Percentiles rank a stretch among this genome's conserved stretches.
Evolutionary conservation across 2,329 filamentous ascomycete species (phyloP).

Genomic region (Talaromyces marneffei): DNA sequence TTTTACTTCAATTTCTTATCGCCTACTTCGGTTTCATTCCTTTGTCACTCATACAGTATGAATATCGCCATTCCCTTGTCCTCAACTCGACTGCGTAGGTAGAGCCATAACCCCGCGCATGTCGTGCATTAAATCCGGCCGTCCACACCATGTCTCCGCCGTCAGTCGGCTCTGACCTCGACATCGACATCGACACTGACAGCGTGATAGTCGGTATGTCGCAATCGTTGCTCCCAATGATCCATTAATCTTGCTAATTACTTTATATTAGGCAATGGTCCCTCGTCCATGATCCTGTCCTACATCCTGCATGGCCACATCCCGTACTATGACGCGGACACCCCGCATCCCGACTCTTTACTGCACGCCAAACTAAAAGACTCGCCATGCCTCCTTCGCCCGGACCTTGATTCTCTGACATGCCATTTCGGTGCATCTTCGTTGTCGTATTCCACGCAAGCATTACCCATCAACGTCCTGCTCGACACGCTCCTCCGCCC

Average conservation of each 20-base stretch:
- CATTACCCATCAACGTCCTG: conserved; percentile 55
- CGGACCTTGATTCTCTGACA: conserved; percentile 46
- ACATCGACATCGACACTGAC: conserved; percentile 29
- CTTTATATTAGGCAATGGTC: conserved; percentile 52
- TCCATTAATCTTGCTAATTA: too few relatives aligned
- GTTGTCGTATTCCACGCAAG: conserved; percentile 57
- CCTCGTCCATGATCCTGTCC: conserved; percentile 56
- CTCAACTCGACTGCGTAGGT: not conserved
- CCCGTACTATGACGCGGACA: conserved; percentile 48
- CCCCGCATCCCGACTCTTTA: conserved; percentile 52
- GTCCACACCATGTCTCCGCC: conserved; percentile 22
- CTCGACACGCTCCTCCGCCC: conserved; percentile 56
- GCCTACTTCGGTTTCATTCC: not conserved
- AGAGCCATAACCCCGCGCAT: not conserved
- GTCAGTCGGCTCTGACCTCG: not conserved
- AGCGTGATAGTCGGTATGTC: conserved; percentile 42
- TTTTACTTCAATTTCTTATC: not conserved
- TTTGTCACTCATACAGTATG: not conserved
- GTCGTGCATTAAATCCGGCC: conserved; percentile 16
- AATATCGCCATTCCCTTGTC: not conserved
- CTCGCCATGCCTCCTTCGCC: conserved; percentile 42
- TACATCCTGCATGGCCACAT: conserved; percentile 59
- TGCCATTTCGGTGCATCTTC: conserved; percentile 54
- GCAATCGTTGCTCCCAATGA: not conserved
- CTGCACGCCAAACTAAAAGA: conserved; percentile 51